Base-by-base conservation (phyloP, 78 protist species). In the Cavenderia fasciculata region DNA sequence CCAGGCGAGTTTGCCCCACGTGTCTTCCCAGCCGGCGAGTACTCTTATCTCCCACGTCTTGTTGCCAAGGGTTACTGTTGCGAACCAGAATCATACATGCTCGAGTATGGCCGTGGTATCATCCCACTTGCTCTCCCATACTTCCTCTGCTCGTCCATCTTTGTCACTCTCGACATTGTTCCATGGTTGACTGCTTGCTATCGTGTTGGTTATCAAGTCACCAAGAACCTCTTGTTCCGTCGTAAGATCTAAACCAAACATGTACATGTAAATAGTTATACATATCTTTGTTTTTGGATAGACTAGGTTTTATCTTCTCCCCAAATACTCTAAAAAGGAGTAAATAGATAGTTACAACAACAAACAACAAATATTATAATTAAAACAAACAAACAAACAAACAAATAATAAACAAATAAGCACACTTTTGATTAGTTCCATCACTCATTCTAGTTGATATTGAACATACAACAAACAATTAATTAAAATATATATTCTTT, bases 11-110 rank as follows among this genome's bases (percentile, higher is more conserved):
- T 82, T 78, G 59, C 51, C 29, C 66, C 90, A 34, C 31, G 31
- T 27, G 71, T 52, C 29, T 82, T 65, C 71, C 56, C 56, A 69
- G 90, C 90, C 41, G 90, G 90, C 33, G 29, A 65, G 41, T 82
- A 40, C 71, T 82, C 90, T n/a, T 82, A 40, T 41, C 65, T 82
- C 6, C 90, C 90, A 65, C 31, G 21, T 38, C 21, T 52, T 27
- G 78, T 68, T 68, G 90, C 90, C 51, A 82, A 82, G 61, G 90
- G 90, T 46, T 82, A 82, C 49, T 82, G 90, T 57, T 82, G 90
- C 33, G 90, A 82, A 56, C 43, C 27, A 41, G 66, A 82, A 52
- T 29, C 51, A 12, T 82, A 59, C 25, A 82, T 82, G 90, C 25
- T 82, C 3, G 90, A 82, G 73, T 82, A 82, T 31, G 90, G 90